Conservation (phyloP, 2,329 filamentous ascomycete species). For the Lecanicillium sp. region DNA sequence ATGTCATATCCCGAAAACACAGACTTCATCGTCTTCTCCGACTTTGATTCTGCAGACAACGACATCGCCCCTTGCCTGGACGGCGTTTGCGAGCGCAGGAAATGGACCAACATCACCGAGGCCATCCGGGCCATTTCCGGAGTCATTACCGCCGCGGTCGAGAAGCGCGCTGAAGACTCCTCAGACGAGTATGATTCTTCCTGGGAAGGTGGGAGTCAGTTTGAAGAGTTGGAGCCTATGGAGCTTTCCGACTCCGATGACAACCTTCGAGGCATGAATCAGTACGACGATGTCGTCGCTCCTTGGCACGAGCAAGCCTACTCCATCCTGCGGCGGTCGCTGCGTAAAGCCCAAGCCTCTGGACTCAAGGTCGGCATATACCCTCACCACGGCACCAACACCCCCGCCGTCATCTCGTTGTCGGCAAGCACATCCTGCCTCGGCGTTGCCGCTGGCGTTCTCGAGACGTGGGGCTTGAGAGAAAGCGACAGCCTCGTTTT, state of each 20-base stretch:
- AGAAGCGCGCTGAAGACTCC: conserved; percentile 29
- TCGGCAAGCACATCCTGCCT: conserved; percentile 66
- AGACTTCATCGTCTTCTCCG: conserved; percentile 4
- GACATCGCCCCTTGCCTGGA: conserved; percentile 3
- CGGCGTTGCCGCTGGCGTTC: conserved; percentile 65
- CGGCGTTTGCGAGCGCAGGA: background rate
- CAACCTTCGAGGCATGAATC: conserved; percentile 17
- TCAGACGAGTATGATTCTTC: background rate
- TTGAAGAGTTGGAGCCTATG: conserved; percentile 27
- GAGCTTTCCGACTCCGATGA: conserved; percentile 28
- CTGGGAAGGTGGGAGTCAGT: conserved; percentile 18
- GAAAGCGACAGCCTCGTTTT: conserved; percentile 65
- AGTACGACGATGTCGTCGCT: conserved; percentile 26
- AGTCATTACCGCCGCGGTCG: conserved; percentile 29
- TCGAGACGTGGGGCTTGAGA: conserved; percentile 70
- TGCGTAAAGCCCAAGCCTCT: conserved; percentile 52
- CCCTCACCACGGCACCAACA: conserved; percentile 40
- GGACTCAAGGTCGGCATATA: conserved; percentile 64
- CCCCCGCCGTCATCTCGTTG: conserved; percentile 49
- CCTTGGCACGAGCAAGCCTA: conserved; percentile 7
- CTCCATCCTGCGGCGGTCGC: conserved; percentile 38
- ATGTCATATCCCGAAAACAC: conserved; percentile 1
- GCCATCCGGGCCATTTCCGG: conserved; percentile 11
- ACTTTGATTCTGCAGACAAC: background rate
- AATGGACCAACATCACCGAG: conserved; percentile 6